Base-by-base conservation (phyloP, 208 protist species). In the Porcisia hertigi region DNA sequence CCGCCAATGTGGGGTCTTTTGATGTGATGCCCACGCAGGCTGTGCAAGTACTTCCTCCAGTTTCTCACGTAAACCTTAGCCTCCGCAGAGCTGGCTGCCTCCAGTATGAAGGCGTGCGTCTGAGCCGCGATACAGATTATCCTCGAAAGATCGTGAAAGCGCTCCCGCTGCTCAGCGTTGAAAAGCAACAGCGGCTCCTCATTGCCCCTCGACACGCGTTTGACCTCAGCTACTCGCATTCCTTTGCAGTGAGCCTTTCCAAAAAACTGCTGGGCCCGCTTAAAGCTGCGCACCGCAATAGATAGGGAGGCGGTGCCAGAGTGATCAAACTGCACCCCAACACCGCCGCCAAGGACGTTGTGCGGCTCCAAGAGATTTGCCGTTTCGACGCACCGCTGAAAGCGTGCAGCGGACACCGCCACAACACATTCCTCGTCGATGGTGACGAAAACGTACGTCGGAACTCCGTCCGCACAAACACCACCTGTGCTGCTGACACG, bases 361-460 rank as follows among this genome's bases (percentile, higher is more conserved):
- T 60, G 65, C n/a, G 43, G 59, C 58, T 66, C 30, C 72, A 80
- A 71, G 52, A 86, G 67, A 1, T 63, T 57, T 14, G 70, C 66
- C 5, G 53, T 45, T 18, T 73, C 41, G 23, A 83, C 63, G 36
- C 71, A 71, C 52, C 71, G n/a, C 34, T 80, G 69, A 55, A 86
- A 89, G 64, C 70, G 76, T 12, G 49, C 8, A 16, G 76, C 84
- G 23, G 87, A 84, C 64, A 92, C 85, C 25, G 77, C 65, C 18
- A 91, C 87, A 45, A 91, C 72, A 73, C 84, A 80, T 3, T 60
- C 57, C 53, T 83, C 71, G 57, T 92, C 88, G 8, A 81, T 69
- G 30, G 88, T 94, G 25, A 91, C 34, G 70, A 90, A 92, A 25
- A 89, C 77, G 77, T 92, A 92, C 36, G 88, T 83, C 60, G 76